Conservation (phyloP, 768 basidiomycete species). For the Trametes meyenii region DNA sequence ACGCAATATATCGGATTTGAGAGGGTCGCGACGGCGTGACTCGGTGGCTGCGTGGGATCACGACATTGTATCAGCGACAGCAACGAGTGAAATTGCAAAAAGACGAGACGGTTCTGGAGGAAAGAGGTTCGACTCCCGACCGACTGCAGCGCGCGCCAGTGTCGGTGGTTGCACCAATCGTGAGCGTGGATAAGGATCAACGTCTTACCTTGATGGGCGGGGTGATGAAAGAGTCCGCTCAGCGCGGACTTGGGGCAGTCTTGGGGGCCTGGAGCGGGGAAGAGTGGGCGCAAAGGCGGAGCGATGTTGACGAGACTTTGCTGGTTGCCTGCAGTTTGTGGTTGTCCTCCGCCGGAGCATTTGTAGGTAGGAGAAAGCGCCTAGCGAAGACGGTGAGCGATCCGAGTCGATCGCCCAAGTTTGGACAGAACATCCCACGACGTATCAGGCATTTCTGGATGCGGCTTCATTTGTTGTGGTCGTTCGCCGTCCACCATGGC, state of each 20-base stretch:
- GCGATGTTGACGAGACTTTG: too few relatives aligned
- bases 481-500: too few relatives aligned
- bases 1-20: slow-evolving; percentile 16
- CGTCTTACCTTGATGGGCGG: slow-evolving; percentile 15
- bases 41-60: slow-evolving; percentile 9
- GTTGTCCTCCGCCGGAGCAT: too few relatives aligned
- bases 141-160: too few relatives aligned
- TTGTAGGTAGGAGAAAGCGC: too few relatives aligned
- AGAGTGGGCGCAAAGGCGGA: not conserved
- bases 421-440: too few relatives aligned
- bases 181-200: slow-evolving; percentile 7
- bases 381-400: too few relatives aligned
- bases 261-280: not conserved
- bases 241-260: not conserved
- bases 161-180: not conserved
- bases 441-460: too few relatives aligned
- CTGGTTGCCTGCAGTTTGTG: too few relatives aligned
- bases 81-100: not conserved
- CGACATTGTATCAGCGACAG: slow-evolving; percentile 6
- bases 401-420: too few relatives aligned
- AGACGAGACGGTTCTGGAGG: not conserved
- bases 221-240: not conserved
- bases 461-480: too few relatives aligned
- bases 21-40: slow-evolving; percentile 8
- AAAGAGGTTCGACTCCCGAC: not conserved